These are phyloP conservation scores for Saturnispora serradocipensis DNA, from an alignment of 805 yeast genomes.

Conservation along the genomic window DNA sequence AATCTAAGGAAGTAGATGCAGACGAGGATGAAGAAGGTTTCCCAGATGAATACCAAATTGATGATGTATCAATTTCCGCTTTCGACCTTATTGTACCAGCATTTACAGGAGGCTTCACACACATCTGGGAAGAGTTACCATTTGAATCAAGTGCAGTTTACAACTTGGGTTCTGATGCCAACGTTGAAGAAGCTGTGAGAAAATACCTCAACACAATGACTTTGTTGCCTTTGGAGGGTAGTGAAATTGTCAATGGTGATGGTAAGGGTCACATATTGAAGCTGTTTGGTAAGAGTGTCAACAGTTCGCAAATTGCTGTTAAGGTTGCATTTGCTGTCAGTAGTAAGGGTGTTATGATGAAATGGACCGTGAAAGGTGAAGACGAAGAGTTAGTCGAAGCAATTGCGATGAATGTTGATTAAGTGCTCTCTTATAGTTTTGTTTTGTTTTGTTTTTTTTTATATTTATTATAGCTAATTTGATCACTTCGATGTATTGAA, in stretches of 20 bases:
- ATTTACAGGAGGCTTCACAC: slow-evolving; percentile 66
- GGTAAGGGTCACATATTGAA: slow-evolving; percentile 61
- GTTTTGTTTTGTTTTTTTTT: neutral
- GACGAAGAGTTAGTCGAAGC: slow-evolving; percentile 39
- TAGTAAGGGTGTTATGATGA: slow-evolving; percentile 42
- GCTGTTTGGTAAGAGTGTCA: slow-evolving; percentile 69
- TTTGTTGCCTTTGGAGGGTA: slow-evolving; percentile 65
- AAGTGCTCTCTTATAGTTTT: neutral
- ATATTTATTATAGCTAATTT: neutral
- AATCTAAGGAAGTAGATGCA: slow-evolving; percentile 69
- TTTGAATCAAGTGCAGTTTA: slow-evolving; percentile 57
- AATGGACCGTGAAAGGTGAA: slow-evolving; percentile 50
- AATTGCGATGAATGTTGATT: slow-evolving; percentile 43
- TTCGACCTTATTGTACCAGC: slow-evolving; percentile 81
- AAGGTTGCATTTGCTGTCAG: slow-evolving; percentile 41
- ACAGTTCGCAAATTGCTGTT: slow-evolving; percentile 45
- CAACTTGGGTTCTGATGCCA: slow-evolving; percentile 42
- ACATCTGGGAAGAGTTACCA: slow-evolving; percentile 63
- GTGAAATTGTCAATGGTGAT: slow-evolving; percentile 51
- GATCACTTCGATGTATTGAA: neutral
- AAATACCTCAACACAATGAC: slow-evolving; percentile 45
- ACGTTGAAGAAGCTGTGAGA: slow-evolving; percentile 43
- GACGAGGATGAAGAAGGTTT: slow-evolving; percentile 73
- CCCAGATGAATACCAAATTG: slow-evolving; percentile 90
- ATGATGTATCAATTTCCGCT: slow-evolving; percentile 59